These are phyloP conservation scores for Pontederia crassipes DNA, from an alignment of 176 grass and related monocot genomes.

Conservation along the genomic window DNA sequence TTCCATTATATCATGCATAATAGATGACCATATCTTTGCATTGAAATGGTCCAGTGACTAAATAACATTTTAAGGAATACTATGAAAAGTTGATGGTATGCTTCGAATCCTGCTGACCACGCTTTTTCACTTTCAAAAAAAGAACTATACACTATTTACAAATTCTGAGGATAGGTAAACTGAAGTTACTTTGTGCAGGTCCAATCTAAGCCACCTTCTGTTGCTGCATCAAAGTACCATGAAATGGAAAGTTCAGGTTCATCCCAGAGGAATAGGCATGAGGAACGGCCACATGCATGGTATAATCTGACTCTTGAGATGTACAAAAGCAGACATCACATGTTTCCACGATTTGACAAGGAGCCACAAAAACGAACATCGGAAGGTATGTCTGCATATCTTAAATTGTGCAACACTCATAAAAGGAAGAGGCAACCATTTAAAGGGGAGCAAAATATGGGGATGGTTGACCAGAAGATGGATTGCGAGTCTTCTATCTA, in stretches of 20 bases:
- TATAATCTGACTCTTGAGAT: slow-evolving; percentile 72
- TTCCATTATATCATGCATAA: no score
- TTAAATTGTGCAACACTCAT: slow-evolving; percentile 60
- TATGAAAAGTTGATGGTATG: no score
- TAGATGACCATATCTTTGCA: no score
- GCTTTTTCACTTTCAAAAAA: no score
- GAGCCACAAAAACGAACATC: slow-evolving; percentile 77
- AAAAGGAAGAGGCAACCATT: slow-evolving; percentile 81
- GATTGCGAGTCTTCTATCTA: slow-evolving; percentile 45
- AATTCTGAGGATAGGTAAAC: no score
- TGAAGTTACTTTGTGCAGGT: no score
- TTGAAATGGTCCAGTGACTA: no score
- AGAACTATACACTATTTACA: no score
- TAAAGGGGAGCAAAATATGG: slow-evolving; percentile 32
- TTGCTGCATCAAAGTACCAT: slow-evolving; percentile 1
- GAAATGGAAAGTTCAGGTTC: slow-evolving; percentile 16
- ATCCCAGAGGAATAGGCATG: slow-evolving; percentile 49
- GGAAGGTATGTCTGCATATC: slow-evolving; percentile 75
- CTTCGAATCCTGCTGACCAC: no score
- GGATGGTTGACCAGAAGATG: slow-evolving; percentile 12
- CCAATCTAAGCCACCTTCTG: slow-evolving; percentile 7
- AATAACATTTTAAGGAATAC: no score
- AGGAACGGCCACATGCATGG: slow-evolving; percentile 59
- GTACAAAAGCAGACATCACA: slow-evolving; percentile 53
- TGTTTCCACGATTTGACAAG: slow-evolving; percentile 43